These are phyloP conservation scores for Ligustrum vulgare DNA, from an alignment of 257 asterid species.

Conservation along the genomic window DNA sequence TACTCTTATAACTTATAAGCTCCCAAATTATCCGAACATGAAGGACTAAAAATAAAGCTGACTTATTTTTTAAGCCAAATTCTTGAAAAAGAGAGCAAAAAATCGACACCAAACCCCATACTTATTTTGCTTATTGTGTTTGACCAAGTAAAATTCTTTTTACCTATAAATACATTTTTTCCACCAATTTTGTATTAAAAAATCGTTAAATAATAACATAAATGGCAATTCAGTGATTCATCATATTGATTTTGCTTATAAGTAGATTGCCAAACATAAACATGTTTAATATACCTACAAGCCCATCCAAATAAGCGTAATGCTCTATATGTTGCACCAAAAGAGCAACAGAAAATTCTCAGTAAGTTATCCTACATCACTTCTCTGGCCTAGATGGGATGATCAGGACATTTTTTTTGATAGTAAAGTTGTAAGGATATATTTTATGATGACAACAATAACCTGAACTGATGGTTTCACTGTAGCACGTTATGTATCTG, in stretches of 20 bases:
- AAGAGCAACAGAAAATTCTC: not conserved
- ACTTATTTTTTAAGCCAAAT: not conserved
- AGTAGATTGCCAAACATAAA: not conserved
- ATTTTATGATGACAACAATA: not conserved
- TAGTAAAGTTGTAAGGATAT: no score
- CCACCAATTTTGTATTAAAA: not conserved
- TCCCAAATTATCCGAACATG: not conserved
- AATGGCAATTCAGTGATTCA: not conserved
- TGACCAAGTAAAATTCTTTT: not conserved
- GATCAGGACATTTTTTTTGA: no score
- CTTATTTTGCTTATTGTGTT: not conserved
- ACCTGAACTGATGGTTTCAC: not conserved
- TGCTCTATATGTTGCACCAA: not conserved
- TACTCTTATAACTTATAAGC: no score
- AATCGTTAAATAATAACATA: not conserved
- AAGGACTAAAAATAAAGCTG: not conserved
- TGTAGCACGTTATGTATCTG: not conserved
- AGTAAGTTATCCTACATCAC: not conserved
- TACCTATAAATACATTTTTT: not conserved
- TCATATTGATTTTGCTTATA: not conserved
- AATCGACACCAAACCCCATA: not conserved
- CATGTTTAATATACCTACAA: not conserved
- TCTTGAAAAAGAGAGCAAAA: not conserved
- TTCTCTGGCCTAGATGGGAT: not conserved
- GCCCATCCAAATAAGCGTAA: not conserved